These are phyloP conservation scores for Fusarium dimerum DNA, from an alignment of 2,329 filamentous ascomycete species.

Conservation along the genomic window DNA sequence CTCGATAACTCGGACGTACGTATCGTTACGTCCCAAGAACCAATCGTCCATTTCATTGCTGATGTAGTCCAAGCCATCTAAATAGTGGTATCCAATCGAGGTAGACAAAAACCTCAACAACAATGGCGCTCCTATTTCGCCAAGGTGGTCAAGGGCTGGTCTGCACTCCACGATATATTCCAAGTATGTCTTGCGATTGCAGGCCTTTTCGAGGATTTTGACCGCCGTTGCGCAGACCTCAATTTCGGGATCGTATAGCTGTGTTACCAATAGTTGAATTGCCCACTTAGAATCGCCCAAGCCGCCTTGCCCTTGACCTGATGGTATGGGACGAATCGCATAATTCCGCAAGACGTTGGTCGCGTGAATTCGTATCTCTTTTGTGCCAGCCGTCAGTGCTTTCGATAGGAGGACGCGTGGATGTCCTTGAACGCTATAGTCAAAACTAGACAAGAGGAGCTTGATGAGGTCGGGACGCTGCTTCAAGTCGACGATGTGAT, in stretches of 20 bases:
- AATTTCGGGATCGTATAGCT: conserved; percentile 95
- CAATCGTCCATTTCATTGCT: conserved; percentile 99
- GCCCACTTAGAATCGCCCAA: conserved; percentile 86
- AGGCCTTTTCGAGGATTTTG: conserved; percentile 96
- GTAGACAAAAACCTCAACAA: conserved; percentile 92
- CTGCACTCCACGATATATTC: conserved; percentile 97
- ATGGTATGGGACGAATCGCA: conserved; percentile 55
- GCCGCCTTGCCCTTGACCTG: conserved; percentile 38
- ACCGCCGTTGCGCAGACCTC: conserved; percentile 96
- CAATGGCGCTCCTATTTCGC: conserved; percentile 92
- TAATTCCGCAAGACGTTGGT: conserved; percentile 88
- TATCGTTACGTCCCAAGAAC: conserved; percentile 95
- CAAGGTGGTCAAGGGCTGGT: conserved; percentile 89
- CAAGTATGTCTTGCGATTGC: conserved; percentile 85
- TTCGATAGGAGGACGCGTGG: conserved; percentile 92
- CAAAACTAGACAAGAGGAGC: conserved; percentile 84
- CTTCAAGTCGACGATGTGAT: conserved; percentile 91
- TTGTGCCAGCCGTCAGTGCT: conserved; percentile 86
- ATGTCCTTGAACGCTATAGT: conserved; percentile 87
- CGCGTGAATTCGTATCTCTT: conserved; percentile 86
- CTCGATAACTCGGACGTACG: conserved; percentile 92
- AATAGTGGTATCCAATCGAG: conserved; percentile 95
- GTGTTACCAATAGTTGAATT: conserved; percentile 93
- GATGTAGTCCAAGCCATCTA: conserved; percentile 96
- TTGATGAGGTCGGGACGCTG: conserved; percentile 91